Conservation (phyloP, 2,329 filamentous ascomycete species). For the Fusarium miscanthi region DNA sequence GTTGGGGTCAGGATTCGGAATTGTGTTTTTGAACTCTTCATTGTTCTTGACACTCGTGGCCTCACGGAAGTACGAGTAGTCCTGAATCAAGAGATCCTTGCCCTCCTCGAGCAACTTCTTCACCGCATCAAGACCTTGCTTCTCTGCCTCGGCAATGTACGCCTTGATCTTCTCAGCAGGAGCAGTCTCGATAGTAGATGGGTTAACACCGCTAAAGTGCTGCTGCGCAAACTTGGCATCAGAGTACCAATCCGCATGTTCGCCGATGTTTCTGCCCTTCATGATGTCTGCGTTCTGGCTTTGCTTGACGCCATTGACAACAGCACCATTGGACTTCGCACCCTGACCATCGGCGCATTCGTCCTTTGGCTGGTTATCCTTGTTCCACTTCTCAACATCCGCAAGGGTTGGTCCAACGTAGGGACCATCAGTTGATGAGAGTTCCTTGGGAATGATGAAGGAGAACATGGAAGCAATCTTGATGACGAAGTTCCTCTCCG, state of each 20-base stretch:
- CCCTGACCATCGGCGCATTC: background rate
- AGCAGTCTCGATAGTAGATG: constrained; percentile 9
- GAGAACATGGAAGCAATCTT: constrained; percentile 2
- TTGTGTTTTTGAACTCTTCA: constrained; percentile 1
- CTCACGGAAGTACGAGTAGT: constrained; percentile 32
- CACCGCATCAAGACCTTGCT: constrained; percentile 23
- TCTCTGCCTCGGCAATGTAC: constrained; percentile 14
- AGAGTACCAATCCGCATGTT: constrained; percentile 29
- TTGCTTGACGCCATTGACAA: background rate
- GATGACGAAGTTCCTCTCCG: background rate
- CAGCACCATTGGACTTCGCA: background rate
- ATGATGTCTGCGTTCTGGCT: constrained; percentile 22
- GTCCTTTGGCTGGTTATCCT: background rate
- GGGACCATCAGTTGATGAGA: background rate
- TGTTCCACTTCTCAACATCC: constrained; percentile 16
- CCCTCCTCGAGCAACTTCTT: constrained; percentile 7
- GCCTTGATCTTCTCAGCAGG: constrained; percentile 1
- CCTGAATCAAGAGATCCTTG: constrained; percentile 30
- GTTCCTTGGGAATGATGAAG: constrained; percentile 12
- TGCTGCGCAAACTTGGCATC: constrained; percentile 30
- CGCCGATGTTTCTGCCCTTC: constrained; percentile 27
- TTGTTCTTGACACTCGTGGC: constrained; percentile 20
- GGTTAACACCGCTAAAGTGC: constrained; percentile 29
- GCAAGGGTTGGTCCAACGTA: constrained; percentile 18
- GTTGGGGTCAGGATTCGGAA: background rate